A percentile compares a stretch with the other conserved stretches of the same genome.
Conservation (phyloP, 345 rosid species). For the Cochlearia excelsa region DNA sequence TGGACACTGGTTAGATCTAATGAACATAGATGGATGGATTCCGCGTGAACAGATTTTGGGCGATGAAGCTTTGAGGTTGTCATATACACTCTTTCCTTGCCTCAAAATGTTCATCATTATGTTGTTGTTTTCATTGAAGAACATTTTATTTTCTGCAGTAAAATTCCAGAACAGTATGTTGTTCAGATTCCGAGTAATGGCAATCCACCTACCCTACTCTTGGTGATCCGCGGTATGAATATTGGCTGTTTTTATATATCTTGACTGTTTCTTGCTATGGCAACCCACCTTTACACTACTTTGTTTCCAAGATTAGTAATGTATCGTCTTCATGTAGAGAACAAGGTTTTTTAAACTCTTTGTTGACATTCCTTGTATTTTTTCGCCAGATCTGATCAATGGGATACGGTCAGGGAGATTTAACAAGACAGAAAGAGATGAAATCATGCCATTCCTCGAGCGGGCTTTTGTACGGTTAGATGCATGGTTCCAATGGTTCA, state of each 20-base stretch:
- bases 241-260: background rate
- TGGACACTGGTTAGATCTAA: conserved; percentile 94
- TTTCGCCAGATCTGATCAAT: conserved; percentile 53
- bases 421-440: conserved; percentile 47
- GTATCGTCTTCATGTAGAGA: too few relatives aligned
- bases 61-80: conserved; percentile 83
- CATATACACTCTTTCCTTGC: conserved; percentile 8
- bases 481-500: conserved; percentile 90
- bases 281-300: too few relatives aligned
- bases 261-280: background rate
- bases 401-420: conserved; percentile 60
- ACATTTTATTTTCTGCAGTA: conserved; percentile 48
- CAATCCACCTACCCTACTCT: conserved; percentile 86
- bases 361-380: conserved; percentile 10
- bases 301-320: too few relatives aligned
- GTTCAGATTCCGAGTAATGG: conserved; percentile 77
- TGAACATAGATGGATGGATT: conserved; percentile 96
- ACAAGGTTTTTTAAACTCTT: too few relatives aligned
- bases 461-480: conserved; percentile 74
- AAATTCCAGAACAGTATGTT: conserved; percentile 77
- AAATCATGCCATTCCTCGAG: conserved; percentile 64
- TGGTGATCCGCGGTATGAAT: conserved; percentile 67
- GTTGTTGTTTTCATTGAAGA: conserved; percentile 4
- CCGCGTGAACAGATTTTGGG: conserved; percentile 87
- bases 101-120: conserved; percentile 4